Base-by-base conservation (phyloP, 768 basidiomycete genomes). In the Gymnopilus junonius region DNA sequence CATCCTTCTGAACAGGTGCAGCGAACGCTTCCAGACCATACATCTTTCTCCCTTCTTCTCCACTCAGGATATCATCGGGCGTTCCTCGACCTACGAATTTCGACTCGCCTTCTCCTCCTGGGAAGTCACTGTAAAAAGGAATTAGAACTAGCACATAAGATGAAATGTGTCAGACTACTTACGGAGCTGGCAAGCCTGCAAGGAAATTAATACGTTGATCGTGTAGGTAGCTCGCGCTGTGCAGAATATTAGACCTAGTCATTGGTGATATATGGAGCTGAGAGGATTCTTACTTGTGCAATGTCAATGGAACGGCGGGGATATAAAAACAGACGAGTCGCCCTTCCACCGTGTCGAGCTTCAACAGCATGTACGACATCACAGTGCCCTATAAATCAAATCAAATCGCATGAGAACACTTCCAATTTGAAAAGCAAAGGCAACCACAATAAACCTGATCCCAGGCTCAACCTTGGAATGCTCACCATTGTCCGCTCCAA, bases 321-420 rank as follows among this genome's bases (percentile, higher is more conserved):
- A 85, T 87, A 55, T 87, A 87, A 51, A 87, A 56, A 87, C 85
- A 0, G 85, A 85, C 0, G 85, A 87, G 67, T 87, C 85, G 11
- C 74, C 71, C 14, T 63, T 68, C 87, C 86, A 15, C 66, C 57
- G 67, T 87, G 85, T 25, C 77, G 73, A 3, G 64, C 59, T 67
- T 87, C 86, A 8, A 87, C 87, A 3, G 85, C 81, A 68, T 88
- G 87, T 11, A 86, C 78, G 10, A 77, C 73, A 65, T 87, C 87
- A 45, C 84, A 85, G 61, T 84, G 83, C 83, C 83, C 82, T 85
- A 17, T 4, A 25, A 35, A 39, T 17, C 3, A 31, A 39, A 8
- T 14, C 10, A 57, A 23, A 34, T 45, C 25, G 6, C 53, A 27
- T 15, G 15, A 60, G 54, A 48, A 42, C 55, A 8, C n/a, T 29